Percentiles rank a stretch among this genome's conserved stretches.
Evolutionary conservation across 192 early-diverging fungal species (phyloP).

Genomic region (Obelidium mucronatum): DNA sequence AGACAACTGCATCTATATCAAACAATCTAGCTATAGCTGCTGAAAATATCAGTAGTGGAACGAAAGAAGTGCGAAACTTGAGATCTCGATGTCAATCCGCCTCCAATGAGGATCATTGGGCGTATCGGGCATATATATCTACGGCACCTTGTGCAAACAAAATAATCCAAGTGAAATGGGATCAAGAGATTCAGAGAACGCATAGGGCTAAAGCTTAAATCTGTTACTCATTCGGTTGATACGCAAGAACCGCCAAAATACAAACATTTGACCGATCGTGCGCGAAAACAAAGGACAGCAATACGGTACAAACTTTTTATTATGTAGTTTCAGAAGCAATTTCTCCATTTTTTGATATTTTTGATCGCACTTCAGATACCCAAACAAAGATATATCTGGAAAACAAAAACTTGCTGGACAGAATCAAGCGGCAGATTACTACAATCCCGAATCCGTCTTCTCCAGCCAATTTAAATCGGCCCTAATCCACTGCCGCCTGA

Average conservation of each 20-base stretch:
- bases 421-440: constrained; percentile 32
- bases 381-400: constrained; percentile 14
- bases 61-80: neutral
- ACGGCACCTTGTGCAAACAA: constrained; percentile 37
- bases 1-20: neutral
- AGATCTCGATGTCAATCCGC: neutral
- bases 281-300: constrained; percentile 3
- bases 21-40: neutral
- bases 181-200: neutral
- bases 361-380: constrained; percentile 6
- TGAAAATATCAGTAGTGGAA: neutral
- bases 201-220: constrained; percentile 23
- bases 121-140: constrained; percentile 27
- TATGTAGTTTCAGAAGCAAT: neutral
- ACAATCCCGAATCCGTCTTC: neutral
- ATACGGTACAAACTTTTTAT: neutral
- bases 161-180: constrained; percentile 33
- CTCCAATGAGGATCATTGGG: neutral
- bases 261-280: neutral
- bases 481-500: constrained; percentile 3
- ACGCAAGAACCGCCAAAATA: constrained; percentile 2
- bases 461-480: neutral
- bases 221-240: constrained; percentile 9
- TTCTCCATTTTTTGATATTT: neutral
- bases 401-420: constrained; percentile 33